Conservation (phyloP, 2,329 filamentous ascomycete species). For the Penicillium olsonii region DNA sequence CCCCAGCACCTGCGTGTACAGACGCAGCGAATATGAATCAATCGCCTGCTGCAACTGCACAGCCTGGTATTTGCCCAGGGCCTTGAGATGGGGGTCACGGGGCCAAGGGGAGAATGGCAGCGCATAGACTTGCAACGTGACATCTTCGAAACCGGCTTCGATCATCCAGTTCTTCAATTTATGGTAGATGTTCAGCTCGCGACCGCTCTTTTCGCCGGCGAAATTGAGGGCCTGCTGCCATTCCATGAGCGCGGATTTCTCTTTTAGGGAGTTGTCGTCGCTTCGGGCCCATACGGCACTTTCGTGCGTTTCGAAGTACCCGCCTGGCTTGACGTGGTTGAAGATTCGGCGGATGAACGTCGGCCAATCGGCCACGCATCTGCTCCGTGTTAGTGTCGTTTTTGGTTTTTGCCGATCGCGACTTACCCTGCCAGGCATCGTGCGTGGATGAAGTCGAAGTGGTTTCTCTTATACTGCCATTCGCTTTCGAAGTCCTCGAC, state of each 20-base stretch:
- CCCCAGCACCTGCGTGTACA: conserved; percentile 22
- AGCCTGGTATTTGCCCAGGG: conserved; percentile 18
- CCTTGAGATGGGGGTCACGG: conserved; percentile 18
- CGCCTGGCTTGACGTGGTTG: conserved; percentile 30
- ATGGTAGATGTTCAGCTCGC: conserved; percentile 27
- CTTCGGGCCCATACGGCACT: conserved; percentile 24
- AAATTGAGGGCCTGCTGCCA: conserved; percentile 23
- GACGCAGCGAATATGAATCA: conserved; percentile 21
- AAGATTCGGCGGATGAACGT: conserved; percentile 15
- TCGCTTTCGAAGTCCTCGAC: conserved; percentile 35
- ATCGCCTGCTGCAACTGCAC: conserved; percentile 21
- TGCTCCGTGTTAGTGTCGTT: conserved; percentile 5
- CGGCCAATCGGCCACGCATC: conserved; percentile 20
- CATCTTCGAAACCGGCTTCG: conserved; percentile 24
- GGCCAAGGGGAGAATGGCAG: conserved; percentile 22
- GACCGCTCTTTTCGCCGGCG: conserved; percentile 22
- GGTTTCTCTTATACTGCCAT: conserved; percentile 25
- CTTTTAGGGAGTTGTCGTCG: conserved; percentile 19
- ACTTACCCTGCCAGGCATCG: conserved; percentile 26
- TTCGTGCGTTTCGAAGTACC: conserved; percentile 33
- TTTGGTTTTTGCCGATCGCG: conserved; percentile 9
- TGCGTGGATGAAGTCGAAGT: conserved; percentile 37
- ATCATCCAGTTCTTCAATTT: conserved; percentile 29
- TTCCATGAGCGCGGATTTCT: conserved; percentile 20
- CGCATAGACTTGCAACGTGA: conserved; percentile 14